These are phyloP conservation scores for Spathaspora girioi DNA, from an alignment of 805 yeast genomes.

Conservation along the genomic window DNA sequence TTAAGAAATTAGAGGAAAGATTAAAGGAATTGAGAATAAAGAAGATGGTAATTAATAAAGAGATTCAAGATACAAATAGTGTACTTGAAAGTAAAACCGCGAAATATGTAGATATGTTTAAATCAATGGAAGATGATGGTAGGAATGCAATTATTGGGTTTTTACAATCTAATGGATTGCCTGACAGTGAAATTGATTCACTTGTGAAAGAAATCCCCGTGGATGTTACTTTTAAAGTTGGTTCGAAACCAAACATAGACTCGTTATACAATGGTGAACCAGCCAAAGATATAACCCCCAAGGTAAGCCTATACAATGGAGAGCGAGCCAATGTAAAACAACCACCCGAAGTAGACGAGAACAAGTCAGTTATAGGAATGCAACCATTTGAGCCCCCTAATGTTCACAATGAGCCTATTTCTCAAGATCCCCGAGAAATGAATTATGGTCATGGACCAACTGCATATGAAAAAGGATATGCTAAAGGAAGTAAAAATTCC, in stretches of 20 bases:
- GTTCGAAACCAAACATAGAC: too few relatives aligned
- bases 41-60: constrained; percentile 29
- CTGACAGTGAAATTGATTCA: constrained; percentile 13
- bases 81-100: constrained; percentile 48
- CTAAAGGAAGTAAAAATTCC: constrained; percentile 29
- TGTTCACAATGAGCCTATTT: not conserved
- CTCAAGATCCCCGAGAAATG: constrained; percentile 4
- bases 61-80: constrained; percentile 45
- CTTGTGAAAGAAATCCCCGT: constrained; percentile 19
- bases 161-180: constrained; percentile 21
- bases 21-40: constrained; percentile 30
- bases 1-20: constrained; percentile 32
- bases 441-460: constrained; percentile 21
- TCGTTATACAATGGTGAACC: too few relatives aligned
- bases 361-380: constrained; percentile 13
- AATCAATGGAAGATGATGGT: constrained; percentile 37
- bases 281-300: constrained; percentile 9
- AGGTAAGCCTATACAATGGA: not conserved
- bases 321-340: too few relatives aligned
- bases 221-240: constrained; percentile 22
- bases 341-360: too few relatives aligned
- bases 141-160: constrained; percentile 25
- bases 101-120: constrained; percentile 39
- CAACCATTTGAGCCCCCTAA: constrained; percentile 11
- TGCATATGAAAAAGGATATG: constrained; percentile 34